These are phyloP conservation scores for Pseudevernia furfuracea DNA, from an alignment of 495 filamentous ascomycete genomes.

Conservation along the genomic window DNA sequence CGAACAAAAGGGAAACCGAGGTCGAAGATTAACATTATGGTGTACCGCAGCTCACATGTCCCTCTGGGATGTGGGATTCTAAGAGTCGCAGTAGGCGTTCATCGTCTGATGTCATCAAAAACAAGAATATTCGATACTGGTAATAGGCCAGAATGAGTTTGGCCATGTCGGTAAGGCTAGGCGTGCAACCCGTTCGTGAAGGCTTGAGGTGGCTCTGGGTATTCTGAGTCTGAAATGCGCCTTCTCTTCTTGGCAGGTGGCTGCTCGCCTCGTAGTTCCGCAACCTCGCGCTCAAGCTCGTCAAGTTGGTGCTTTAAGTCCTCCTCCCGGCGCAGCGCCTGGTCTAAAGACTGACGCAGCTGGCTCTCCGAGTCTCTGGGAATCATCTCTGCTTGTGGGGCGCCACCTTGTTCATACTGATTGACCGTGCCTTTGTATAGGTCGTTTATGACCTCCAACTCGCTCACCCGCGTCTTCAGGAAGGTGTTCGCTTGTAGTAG, in stretches of 20 bases:
- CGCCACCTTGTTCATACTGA: slow-evolving; percentile 76
- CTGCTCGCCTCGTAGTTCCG: slow-evolving; percentile 36
- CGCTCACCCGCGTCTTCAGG: slow-evolving; percentile 82
- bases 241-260: slow-evolving; percentile 43
- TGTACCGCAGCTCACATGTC: neutral
- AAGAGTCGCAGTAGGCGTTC: neutral
- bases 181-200: slow-evolving; percentile 12
- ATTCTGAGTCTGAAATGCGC: slow-evolving; percentile 40
- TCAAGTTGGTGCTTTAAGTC: slow-evolving; percentile 74
- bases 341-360: slow-evolving; percentile 62
- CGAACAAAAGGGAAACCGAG: neutral
- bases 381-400: slow-evolving; percentile 52
- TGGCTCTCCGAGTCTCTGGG: slow-evolving; percentile 51
- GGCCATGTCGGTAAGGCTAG: neutral
- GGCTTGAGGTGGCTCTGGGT: slow-evolving; percentile 28
- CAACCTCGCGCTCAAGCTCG: slow-evolving; percentile 63
- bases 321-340: slow-evolving; percentile 67
- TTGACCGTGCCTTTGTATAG: slow-evolving; percentile 81
- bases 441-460: slow-evolving; percentile 93
- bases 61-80: neutral
- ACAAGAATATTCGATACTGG: neutral
- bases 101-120: slow-evolving; percentile 4
- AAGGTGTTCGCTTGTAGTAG: slow-evolving; percentile 68
- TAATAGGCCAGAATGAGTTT: neutral
- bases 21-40: slow-evolving; percentile 8